Evolutionary conservation across 805 yeast genomes (phyloP).

Genomic region (Metschnikowia lachancei): DNA sequence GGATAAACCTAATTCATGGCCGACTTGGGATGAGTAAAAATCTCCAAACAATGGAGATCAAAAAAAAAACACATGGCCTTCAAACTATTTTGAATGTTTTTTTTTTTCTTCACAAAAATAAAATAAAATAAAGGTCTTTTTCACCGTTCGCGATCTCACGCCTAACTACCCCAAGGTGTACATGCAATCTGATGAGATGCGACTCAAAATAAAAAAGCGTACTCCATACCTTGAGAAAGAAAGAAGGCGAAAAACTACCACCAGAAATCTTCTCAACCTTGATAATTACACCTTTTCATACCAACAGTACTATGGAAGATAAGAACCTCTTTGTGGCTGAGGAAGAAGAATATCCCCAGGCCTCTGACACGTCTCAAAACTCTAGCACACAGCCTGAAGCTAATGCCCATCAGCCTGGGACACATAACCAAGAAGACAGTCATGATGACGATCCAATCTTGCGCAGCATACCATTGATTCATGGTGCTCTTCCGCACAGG

Average conservation of each 20-base stretch:
- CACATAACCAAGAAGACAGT: neutral
- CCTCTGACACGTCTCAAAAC: neutral
- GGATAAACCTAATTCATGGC: no score
- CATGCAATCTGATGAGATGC: conserved; percentile 6
- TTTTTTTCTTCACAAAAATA: no score
- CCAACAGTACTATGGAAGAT: conserved; percentile 6
- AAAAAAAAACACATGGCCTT: no score
- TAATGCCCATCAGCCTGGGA: neutral
- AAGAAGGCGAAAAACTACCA: neutral
- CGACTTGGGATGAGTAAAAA: no score
- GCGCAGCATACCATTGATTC: conserved; percentile 36
- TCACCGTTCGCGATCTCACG: no score
- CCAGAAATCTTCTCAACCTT: neutral
- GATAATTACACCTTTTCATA: neutral
- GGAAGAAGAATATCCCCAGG: conserved; percentile 15
- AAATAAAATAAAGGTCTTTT: no score
- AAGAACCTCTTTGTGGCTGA: conserved; percentile 19
- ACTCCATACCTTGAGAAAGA: neutral
- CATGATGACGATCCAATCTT: conserved; percentile 37
- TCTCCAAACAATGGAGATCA: no score
- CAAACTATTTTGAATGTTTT: no score
- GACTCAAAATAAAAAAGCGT: neutral
- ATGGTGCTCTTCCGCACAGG: conserved; percentile 26
- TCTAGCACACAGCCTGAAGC: conserved; percentile 2
- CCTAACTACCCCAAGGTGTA: neutral